Evolutionary conservation across 2,329 filamentous ascomycete genomes (phyloP).

Genomic region (Exophiala viscosa): DNA sequence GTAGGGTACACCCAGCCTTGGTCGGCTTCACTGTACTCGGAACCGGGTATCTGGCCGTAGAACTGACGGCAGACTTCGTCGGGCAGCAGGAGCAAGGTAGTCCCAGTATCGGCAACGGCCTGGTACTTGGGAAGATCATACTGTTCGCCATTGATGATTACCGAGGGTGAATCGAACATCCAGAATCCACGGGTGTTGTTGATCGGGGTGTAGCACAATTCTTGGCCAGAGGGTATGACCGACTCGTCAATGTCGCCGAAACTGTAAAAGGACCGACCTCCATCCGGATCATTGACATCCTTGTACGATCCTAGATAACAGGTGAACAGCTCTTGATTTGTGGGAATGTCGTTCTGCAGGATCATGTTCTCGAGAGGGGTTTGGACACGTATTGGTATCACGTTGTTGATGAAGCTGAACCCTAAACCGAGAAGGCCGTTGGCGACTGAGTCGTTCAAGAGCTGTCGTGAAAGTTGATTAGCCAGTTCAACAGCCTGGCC

Average conservation of each 20-base stretch:
- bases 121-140: slow-evolving; percentile 54
- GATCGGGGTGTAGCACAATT: slow-evolving; percentile 59
- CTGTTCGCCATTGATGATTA: slow-evolving; percentile 55
- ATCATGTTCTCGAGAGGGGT: slow-evolving; percentile 71
- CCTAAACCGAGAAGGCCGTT: slow-evolving; percentile 59
- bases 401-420: slow-evolving; percentile 62
- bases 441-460: slow-evolving; percentile 49
- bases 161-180: slow-evolving; percentile 58
- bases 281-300: slow-evolving; percentile 44
- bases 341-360: slow-evolving; percentile 51
- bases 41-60: slow-evolving; percentile 61
- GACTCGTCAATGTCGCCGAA: slow-evolving; percentile 68
- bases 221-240: slow-evolving; percentile 53
- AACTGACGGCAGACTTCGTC: slow-evolving; percentile 60
- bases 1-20: slow-evolving; percentile 65
- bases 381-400: slow-evolving; percentile 51
- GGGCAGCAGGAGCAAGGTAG: slow-evolving; percentile 62
- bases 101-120: slow-evolving; percentile 69
- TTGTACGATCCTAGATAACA: slow-evolving; percentile 58
- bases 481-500: slow-evolving; percentile 65
- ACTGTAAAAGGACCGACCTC: slow-evolving; percentile 62
- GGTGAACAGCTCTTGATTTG: slow-evolving; percentile 58
- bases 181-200: slow-evolving; percentile 66
- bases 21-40: slow-evolving; percentile 52
- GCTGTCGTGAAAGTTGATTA: slow-evolving; percentile 55